Conservation (phyloP, 305 asterid species). For the Stenogyne calaminthoides region DNA sequence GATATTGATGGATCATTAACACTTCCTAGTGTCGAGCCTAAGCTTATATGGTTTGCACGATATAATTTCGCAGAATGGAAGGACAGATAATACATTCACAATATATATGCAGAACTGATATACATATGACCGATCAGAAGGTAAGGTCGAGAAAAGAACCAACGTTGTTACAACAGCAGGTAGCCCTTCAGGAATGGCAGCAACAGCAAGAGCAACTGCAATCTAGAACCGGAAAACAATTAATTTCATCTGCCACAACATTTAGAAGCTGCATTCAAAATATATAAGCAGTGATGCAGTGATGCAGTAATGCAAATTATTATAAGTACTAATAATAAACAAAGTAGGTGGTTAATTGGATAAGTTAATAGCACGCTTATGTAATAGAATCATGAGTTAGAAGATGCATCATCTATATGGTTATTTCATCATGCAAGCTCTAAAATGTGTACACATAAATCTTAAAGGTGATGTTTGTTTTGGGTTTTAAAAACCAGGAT, state of each 20-base stretch:
- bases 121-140: constrained; percentile 22
- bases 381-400: constrained; percentile 20
- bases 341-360: constrained; percentile 5
- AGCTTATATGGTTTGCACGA: constrained; percentile 5
- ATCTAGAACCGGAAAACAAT: constrained; percentile 51
- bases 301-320: constrained; percentile 2
- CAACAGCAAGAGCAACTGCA: constrained; percentile 99
- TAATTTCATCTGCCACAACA: constrained; percentile 25
- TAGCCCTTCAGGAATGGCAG: constrained; percentile 99
- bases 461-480: too few species aligned
- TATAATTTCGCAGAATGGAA: neutral
- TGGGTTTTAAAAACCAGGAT: too few species aligned
- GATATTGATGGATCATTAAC: neutral
- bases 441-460: too few species aligned
- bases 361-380: neutral
- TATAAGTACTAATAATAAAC: constrained; percentile 1
- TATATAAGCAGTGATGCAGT: constrained; percentile 22
- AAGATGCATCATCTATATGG: constrained; percentile 17
- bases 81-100: neutral
- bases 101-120: constrained; percentile 9
- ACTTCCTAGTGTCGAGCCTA: neutral
- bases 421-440: too few species aligned
- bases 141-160: constrained; percentile 42
- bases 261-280: constrained; percentile 20
- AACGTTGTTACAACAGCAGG: constrained; percentile 99